phyloP scores from a whole-genome alignment of 2,329 filamentous ascomycete genomes.

The Parastagonospora avenae region DNA sequence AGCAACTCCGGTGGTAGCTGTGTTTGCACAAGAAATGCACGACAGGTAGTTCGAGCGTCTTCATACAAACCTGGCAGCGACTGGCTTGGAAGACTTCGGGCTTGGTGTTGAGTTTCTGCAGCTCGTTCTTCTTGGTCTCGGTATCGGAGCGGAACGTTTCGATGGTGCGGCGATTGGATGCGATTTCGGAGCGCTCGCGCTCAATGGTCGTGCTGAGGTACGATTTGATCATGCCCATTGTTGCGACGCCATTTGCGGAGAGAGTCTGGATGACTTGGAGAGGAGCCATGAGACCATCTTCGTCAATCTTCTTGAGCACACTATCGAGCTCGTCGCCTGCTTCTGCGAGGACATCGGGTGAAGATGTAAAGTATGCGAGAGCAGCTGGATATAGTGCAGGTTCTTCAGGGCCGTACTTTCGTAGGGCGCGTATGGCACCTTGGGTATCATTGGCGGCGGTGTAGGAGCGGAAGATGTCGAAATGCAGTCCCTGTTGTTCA shows the following conservation, averaged over 20 bases:
- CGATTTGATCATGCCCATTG: constrained; percentile 95
- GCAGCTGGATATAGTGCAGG: constrained; percentile 92
- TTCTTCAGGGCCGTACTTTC: constrained; percentile 89
- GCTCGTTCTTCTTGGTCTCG: constrained; percentile 75
- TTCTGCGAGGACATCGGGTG: constrained; percentile 78
- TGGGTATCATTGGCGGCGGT: constrained; percentile 89
- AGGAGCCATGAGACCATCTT: constrained; percentile 90
- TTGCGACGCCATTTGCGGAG: constrained; percentile 78
- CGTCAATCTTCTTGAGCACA: constrained; percentile 84
- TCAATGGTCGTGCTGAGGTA: constrained; percentile 90
- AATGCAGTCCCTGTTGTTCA: constrained; percentile 88
- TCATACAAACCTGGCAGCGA: constrained; percentile 81
- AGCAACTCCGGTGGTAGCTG: constrained; percentile 90
- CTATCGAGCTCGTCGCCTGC: constrained; percentile 81
- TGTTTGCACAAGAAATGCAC: constrained; percentile 98
- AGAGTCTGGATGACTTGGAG: constrained; percentile 96
- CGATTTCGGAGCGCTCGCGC: constrained; percentile 85
- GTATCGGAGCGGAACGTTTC: constrained; percentile 85
- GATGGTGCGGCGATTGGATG: constrained; percentile 79
- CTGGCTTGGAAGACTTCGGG: constrained; percentile 90
- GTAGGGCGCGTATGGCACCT: constrained; percentile 85
- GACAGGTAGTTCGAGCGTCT: constrained; percentile 79
- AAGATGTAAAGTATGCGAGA: constrained; percentile 90
- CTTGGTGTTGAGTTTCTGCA: constrained; percentile 75
- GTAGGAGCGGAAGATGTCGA: constrained; percentile 96